Base-by-base conservation (phyloP, 2,329 filamentous ascomycete species). In the Lomentospora prolificans region DNA sequence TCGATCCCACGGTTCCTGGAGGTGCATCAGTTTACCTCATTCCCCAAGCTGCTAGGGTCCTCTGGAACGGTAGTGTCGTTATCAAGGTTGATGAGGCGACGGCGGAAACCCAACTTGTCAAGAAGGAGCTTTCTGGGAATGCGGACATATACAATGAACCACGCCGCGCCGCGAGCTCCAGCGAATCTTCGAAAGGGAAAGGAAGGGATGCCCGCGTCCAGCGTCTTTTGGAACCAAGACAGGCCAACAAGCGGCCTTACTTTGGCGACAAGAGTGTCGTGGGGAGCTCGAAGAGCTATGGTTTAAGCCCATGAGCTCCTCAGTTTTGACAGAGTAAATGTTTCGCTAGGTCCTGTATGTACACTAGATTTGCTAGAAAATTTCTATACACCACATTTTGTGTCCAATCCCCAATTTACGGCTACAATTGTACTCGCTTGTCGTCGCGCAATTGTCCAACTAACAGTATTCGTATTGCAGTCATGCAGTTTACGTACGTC, bases 21-120 rank as follows among this genome's bases (percentile, higher is more conserved):
- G 81, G 81, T 33, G 68, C 73, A 58, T 84, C 84, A 71, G 61
- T 77, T 5, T 81, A 75, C 63, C 71, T 80, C 39, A 70, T 75
- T 55, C 68, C 77, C 3, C 59, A 65, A 22, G 67, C 65, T 7
- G 76, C 76, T 33, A 69, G 65, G 58, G 63, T 80, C 52, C 74
- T 79, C 63, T 72, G 79, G 2, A 70, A 67, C 51, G 81, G 81
- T 57, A 75, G 68, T 60, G 66, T 84, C 10, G 61, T 72, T 5
- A 58, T 82, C 41, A 64, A 64, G 17, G 64, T 80, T n/a, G 64
- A 63, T 14, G 74, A 76, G 51, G 66, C 72, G 0, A 58, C 65
- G 17, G 8, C 59, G 1, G 69, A 73, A 65, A 65, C 71, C 2
- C 68, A 69, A 56, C 61, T 77, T 22, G 69, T 82, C 27, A 70